phyloP scores from a whole-genome alignment of 768 basidiomycete genomes.

The Melanogaster broomeanus region DNA sequence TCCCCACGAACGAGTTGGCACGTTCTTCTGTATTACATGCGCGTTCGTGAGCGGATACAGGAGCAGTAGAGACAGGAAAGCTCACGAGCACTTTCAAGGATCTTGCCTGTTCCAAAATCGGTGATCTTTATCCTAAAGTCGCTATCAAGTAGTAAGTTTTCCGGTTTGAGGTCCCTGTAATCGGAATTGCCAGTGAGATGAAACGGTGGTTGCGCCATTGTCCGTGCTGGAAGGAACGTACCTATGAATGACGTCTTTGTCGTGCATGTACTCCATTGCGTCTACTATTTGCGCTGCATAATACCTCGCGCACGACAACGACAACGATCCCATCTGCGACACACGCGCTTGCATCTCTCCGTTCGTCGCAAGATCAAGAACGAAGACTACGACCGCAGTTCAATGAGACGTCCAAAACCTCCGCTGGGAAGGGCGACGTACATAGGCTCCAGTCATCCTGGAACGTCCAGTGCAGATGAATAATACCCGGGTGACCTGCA shows the following conservation, averaged over 20 bases:
- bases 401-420: background rate
- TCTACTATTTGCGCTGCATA: constrained; percentile 92
- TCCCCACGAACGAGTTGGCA: constrained; percentile 82
- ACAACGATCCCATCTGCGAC: constrained; percentile 82
- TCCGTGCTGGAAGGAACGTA: constrained; percentile 23
- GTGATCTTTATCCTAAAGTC: constrained; percentile 90
- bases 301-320: constrained; percentile 70
- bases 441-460: constrained; percentile 85
- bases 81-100: constrained; percentile 59
- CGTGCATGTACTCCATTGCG: constrained; percentile 89
- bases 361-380: constrained; percentile 73
- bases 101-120: constrained; percentile 93
- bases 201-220: constrained; percentile 13
- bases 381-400: constrained; percentile 57
- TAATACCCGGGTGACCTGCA: constrained; percentile 76
- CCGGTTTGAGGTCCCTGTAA: constrained; percentile 74
- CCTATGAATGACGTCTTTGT: constrained; percentile 88
- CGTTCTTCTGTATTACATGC: constrained; percentile 43
- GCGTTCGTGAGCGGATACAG: constrained; percentile 3
- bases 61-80: background rate
- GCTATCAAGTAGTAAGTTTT: constrained; percentile 88
- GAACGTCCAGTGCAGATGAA: constrained; percentile 81
- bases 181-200: background rate
- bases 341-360: constrained; percentile 78
- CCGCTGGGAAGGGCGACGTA: constrained; percentile 40